Evolutionary conservation across 768 basidiomycete species (phyloP).

Genomic region (Mycena belliarum): DNA sequence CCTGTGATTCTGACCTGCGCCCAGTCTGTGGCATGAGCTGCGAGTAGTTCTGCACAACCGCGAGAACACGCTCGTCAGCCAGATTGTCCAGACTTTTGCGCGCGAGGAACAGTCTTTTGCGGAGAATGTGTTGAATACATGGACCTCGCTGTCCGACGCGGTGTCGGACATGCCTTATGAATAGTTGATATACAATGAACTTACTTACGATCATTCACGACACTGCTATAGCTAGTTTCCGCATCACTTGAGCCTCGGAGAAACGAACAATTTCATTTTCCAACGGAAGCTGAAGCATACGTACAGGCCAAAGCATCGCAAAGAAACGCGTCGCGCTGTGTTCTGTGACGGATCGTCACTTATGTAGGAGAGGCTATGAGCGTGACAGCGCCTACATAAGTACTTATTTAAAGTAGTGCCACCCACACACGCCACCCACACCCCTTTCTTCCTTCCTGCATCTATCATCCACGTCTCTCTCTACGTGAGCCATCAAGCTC

Average conservation of each 20-base stretch:
- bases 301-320: not conserved
- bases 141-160: constrained; percentile 70
- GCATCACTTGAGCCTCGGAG: no score
- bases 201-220: constrained; percentile 13
- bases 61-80: constrained; percentile 80
- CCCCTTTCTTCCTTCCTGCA: no score
- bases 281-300: no score
- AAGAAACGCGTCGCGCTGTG: not conserved
- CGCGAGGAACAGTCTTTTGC: constrained; percentile 72
- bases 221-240: no score
- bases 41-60: constrained; percentile 88
- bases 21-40: constrained; percentile 94
- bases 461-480: no score
- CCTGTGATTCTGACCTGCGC: constrained; percentile 1
- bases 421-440: no score
- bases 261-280: no score
- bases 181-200: constrained; percentile 33
- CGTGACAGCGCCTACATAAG: no score
- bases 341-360: no score
- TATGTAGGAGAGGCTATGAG: no score
- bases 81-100: constrained; percentile 71
- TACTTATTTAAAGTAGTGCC: no score
- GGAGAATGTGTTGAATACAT: constrained; percentile 64
- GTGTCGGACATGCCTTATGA: constrained; percentile 87
- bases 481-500: no score